These are phyloP conservation scores for Cryphonectria radicalis DNA, from an alignment of 2,329 filamentous ascomycete genomes.

Conservation along the genomic window DNA sequence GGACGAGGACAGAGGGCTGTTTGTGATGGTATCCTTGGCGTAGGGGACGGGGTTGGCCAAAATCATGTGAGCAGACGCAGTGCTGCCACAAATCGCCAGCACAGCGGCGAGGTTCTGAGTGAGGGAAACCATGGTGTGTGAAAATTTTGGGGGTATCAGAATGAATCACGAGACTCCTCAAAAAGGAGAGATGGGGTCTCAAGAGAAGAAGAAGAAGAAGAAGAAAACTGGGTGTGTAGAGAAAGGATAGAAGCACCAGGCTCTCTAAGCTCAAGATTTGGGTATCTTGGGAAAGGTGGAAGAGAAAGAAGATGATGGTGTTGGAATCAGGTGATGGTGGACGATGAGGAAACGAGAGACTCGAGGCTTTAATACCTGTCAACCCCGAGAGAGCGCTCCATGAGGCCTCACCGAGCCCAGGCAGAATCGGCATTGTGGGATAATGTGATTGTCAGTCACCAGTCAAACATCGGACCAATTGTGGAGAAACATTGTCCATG, in stretches of 20 bases:
- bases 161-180: not conserved
- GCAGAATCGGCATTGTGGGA: slow-evolving; percentile 11
- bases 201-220: not conserved
- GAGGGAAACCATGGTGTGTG: slow-evolving; percentile 22
- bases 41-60: slow-evolving; percentile 29
- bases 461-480: slow-evolving; percentile 7
- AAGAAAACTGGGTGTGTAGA: not conserved
- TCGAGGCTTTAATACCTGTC: slow-evolving; percentile 18
- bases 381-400: not conserved
- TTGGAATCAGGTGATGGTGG: not conserved
- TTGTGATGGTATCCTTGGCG: slow-evolving; percentile 12
- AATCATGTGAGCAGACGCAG: slow-evolving; percentile 27
- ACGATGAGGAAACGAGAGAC: slow-evolving; percentile 2
- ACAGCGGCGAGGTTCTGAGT: slow-evolving; percentile 25
- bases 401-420: slow-evolving; percentile 12
- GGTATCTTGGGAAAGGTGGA: slow-evolving; percentile 3
- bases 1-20: slow-evolving; percentile 22
- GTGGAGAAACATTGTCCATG: slow-evolving; percentile 6
- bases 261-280: not conserved
- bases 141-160: slow-evolving; percentile 11
- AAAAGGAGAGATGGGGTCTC: not conserved
- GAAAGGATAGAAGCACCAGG: slow-evolving; percentile 13
- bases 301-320: slow-evolving; percentile 7
- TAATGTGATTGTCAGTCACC: slow-evolving; percentile 6
- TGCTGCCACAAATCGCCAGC: slow-evolving; percentile 26